These are phyloP conservation scores for Aspergillus terreus DNA, from an alignment of 2,329 filamentous ascomycete species.

Conservation along the genomic window DNA sequence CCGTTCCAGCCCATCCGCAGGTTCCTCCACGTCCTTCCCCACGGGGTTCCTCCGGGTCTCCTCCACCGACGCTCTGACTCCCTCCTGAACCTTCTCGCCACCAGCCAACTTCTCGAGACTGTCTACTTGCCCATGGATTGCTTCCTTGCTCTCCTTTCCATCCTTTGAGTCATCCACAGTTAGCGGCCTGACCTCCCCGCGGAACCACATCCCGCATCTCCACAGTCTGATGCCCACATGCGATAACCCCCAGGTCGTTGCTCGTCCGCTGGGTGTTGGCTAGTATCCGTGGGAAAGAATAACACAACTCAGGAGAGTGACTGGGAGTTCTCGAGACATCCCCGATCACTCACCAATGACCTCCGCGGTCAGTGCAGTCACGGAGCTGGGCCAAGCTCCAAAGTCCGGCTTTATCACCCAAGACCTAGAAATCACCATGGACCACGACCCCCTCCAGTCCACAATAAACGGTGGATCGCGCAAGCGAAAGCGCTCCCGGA, in stretches of 20 bases:
- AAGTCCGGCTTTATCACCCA: slow-evolving; percentile 7
- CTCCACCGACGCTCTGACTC: neutral
- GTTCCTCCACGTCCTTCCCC: neutral
- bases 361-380: slow-evolving; percentile 18
- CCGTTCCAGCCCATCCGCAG: neutral
- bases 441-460: slow-evolving; percentile 12
- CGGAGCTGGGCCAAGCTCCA: slow-evolving; percentile 11
- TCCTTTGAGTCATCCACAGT: neutral
- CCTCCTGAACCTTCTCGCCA: neutral
- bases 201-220: neutral
- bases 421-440: slow-evolving; percentile 10
- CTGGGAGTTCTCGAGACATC: neutral
- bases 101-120: neutral
- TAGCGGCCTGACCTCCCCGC: neutral
- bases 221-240: neutral
- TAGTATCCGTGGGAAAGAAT: neutral
- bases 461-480: slow-evolving; percentile 10
- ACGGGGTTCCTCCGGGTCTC: neutral
- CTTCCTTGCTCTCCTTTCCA: neutral
- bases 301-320: neutral
- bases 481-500: slow-evolving; percentile 36
- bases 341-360: slow-evolving; percentile 13
- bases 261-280: neutral
- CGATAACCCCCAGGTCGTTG: neutral
- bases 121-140: neutral